Base-by-base conservation (phyloP, 176 grass and related monocot genomes). In the Lolium rigidum region DNA sequence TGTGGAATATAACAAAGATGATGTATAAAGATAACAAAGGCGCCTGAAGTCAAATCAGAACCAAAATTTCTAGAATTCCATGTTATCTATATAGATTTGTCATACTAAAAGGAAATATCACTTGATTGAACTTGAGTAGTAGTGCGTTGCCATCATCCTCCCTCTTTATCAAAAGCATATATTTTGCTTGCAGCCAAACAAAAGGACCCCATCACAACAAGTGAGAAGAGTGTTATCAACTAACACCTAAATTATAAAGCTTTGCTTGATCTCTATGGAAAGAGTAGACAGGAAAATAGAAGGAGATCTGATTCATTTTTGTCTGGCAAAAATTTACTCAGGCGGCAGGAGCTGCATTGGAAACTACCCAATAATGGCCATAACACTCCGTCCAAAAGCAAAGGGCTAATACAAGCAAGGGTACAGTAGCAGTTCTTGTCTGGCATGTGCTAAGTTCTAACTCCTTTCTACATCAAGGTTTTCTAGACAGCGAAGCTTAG, bases 181-280 rank as follows among this genome's bases (percentile, higher is more conserved):
- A 74, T 74, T 83, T 56, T 24, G 5, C 24, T 65, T 56, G 55
- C 21, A 18, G 16, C 37, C 67, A 64, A 79, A 84, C 8, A 80
- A 73, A 89, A 74, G 12, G 55, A 24, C 8, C 15, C 7, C 11
- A 3, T 41, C 22, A 65, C 37, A 48, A 84, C 49, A 76, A 35
- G 38, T 39, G 38, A 57, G 38, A 87, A 66, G 81, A 80, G 49
- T 84, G 35, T 52, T 20, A 43, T 25, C 74, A 61, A 80, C 60
- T 49, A 80, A 39, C 20, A 70, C 59, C 84, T 79, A 80, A 54
- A 66, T 60, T 68, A 3, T 17, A 9, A 17, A 31, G 41, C 41
- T 73, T 58, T 51, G 71, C 28, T 20, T 10, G 26, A 28, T 26
- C 50, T 83, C 5, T 18, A 62, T 16, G 49, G 58, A 48, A 26